These are phyloP conservation scores for Cercospora zeae-maydis DNA, from an alignment of 2,329 filamentous ascomycete genomes.

Conservation along the genomic window DNA sequence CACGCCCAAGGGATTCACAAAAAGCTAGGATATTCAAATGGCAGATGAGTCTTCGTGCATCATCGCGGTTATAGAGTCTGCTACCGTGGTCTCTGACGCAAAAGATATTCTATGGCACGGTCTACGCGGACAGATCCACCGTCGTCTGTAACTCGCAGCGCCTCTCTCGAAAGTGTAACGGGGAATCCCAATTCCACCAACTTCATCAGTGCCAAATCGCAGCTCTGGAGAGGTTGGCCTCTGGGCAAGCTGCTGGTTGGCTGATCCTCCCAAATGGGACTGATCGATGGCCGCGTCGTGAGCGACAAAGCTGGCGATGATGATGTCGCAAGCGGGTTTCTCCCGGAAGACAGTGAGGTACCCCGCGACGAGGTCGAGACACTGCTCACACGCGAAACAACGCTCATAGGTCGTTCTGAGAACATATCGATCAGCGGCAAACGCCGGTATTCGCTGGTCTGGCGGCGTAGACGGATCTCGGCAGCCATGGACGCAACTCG, in stretches of 20 bases:
- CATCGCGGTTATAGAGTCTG: not conserved
- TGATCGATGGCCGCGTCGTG: slow-evolving; percentile 23
- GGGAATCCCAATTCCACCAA: slow-evolving; percentile 61
- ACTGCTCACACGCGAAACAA: slow-evolving; percentile 26
- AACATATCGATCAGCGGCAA: slow-evolving; percentile 40
- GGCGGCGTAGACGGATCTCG: slow-evolving; percentile 41
- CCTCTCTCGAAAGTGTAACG: slow-evolving; percentile 53
- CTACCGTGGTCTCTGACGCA: slow-evolving; percentile 35
- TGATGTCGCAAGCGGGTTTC: not conserved
- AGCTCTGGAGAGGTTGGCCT: not conserved
- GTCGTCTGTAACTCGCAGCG: slow-evolving; percentile 57
- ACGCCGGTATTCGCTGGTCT: slow-evolving; percentile 36
- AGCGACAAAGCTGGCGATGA: not conserved
- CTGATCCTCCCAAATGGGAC: slow-evolving; percentile 30
- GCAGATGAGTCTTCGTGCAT: not conserved
- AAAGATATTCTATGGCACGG: slow-evolving; percentile 55
- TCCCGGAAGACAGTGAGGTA: not conserved
- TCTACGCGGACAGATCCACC: slow-evolving; percentile 58
- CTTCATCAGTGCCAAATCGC: slow-evolving; percentile 54
- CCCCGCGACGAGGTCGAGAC: not conserved
- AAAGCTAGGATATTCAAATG: not conserved
- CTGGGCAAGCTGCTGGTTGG: not conserved
- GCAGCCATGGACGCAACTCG: slow-evolving; percentile 43
- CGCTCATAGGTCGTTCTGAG: slow-evolving; percentile 39
- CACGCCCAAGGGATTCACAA: not conserved